Base-by-base conservation (phyloP, 495 filamentous ascomycete genomes). In the Xylaria scruposa region DNA sequence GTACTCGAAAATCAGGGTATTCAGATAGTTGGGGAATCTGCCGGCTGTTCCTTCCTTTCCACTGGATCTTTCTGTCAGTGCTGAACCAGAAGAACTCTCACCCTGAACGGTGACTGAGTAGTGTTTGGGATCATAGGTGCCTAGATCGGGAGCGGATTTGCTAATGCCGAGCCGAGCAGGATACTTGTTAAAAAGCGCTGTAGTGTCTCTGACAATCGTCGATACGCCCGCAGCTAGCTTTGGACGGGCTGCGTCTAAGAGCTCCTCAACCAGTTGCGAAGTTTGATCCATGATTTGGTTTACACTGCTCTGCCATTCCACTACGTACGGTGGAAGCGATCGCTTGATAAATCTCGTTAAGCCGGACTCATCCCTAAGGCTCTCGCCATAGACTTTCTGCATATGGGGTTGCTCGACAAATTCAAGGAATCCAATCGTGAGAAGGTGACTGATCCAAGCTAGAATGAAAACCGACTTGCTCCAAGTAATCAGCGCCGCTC, bases 381-480 rank as follows among this genome's bases (percentile, higher is more conserved):
- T 91, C 69, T 88, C 86, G 51, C 96, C 96, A 76, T 99, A 99
- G 31, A 98, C 87, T 83, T 97, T 98, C 81, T 97, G 94, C 96
- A 99, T 99, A 81, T 99, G 96, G 33, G 96, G 96, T 54, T 94
- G 91, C 79, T 99, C 96, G 4, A 99, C 92, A 68, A 95, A 91
- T 72, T 97, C 92, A 70, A 98, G 94, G 84, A 98, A 98, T 56
- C 85, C 89, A 56, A 98, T 85, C 2, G 91, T 93, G 36, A 97
- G 85, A 67, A 95, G 86, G 75, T 98, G 97, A 74, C 93, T 94
- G 60, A 95, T 79, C 38, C 97, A 81, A 4, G 96, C 96, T 70
- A 98, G 83, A 79, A 91, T 88, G 75, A 97, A 94, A 72, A 98
- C 90, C 12, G 92, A 84, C 40, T 88, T 87, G 79, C 93, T 98